These are phyloP conservation scores for Salix arbutifolia DNA, from an alignment of 345 rosid genomes.

Conservation along the genomic window DNA sequence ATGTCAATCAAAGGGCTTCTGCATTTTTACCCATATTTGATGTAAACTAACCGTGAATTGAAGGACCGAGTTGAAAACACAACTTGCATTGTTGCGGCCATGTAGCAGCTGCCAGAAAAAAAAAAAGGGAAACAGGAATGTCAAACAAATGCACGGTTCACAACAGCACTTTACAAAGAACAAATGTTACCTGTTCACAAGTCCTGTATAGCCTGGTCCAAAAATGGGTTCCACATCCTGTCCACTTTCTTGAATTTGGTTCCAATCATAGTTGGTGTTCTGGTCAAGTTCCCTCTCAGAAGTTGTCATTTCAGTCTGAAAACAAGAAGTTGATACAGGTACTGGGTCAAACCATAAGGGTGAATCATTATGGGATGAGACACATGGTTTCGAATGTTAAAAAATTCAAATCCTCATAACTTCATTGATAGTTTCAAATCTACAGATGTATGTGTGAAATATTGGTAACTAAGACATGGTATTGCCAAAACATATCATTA, in stretches of 20 bases:
- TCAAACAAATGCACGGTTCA: conserved; percentile 4
- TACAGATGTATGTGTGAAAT: not conserved
- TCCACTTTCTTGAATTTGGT: conserved; percentile 98
- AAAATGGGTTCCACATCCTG: conserved; percentile 70
- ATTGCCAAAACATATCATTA: not conserved
- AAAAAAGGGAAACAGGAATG: conserved; percentile 19
- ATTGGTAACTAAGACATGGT: too few relatives aligned
- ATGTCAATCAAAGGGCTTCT: not conserved
- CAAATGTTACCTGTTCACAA: conserved; percentile 68
- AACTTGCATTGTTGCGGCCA: conserved; percentile 99
- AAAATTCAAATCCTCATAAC: not conserved
- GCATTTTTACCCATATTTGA: conserved; percentile 5
- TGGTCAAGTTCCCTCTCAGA: conserved; percentile 99
- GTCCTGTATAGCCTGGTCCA: conserved; percentile 98
- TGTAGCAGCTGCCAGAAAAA: conserved; percentile 73
- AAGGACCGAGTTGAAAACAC: conserved; percentile 74
- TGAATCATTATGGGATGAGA: not conserved
- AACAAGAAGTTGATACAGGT: conserved; percentile 2
- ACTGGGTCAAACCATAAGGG: not conserved
- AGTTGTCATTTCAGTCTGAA: conserved; percentile 98
- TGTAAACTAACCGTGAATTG: conserved; percentile 50
- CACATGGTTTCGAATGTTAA: not conserved
- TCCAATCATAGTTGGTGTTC: conserved; percentile 95
- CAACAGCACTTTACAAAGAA: conserved; percentile 3
- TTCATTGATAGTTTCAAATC: not conserved